Evolutionary conservation across 2,329 filamentous ascomycete species (phyloP).

Genomic region (Metarhizium brunneum): DNA sequence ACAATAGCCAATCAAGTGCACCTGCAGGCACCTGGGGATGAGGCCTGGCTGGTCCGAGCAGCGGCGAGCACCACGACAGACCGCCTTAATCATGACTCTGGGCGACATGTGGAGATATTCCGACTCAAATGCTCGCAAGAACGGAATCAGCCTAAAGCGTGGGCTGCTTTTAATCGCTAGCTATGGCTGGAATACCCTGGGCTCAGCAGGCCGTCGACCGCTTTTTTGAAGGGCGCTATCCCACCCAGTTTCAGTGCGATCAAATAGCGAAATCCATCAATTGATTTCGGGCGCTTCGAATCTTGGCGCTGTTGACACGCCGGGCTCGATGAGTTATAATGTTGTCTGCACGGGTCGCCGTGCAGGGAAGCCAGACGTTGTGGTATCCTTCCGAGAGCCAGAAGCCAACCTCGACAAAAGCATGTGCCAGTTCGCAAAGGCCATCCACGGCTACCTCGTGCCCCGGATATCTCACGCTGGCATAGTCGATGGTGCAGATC

Average conservation of each 20-base stretch:
- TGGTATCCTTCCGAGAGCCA: neutral
- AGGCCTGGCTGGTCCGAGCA: neutral
- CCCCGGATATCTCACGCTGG: neutral
- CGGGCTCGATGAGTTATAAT: neutral
- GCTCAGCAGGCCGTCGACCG: neutral
- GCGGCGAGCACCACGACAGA: neutral
- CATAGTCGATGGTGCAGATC: neutral
- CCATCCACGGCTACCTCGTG: neutral
- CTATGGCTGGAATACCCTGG: neutral
- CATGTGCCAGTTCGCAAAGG: neutral
- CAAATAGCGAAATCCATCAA: neutral
- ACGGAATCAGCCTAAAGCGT: neutral
- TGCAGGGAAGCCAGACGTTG: neutral
- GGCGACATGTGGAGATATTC: neutral
- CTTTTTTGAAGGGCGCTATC: neutral
- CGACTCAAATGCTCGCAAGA: neutral
- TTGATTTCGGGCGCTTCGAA: neutral
- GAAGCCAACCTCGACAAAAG: neutral
- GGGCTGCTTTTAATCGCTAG: neutral
- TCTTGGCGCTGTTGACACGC: neutral
- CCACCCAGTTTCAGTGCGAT: neutral
- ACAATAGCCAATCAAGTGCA: no score
- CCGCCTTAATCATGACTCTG: neutral
- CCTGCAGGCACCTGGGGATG: no score
- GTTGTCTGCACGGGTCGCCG: neutral